Evolutionary conservation across 805 yeast species (phyloP).

Genomic region (Yarrowia sp.): DNA sequence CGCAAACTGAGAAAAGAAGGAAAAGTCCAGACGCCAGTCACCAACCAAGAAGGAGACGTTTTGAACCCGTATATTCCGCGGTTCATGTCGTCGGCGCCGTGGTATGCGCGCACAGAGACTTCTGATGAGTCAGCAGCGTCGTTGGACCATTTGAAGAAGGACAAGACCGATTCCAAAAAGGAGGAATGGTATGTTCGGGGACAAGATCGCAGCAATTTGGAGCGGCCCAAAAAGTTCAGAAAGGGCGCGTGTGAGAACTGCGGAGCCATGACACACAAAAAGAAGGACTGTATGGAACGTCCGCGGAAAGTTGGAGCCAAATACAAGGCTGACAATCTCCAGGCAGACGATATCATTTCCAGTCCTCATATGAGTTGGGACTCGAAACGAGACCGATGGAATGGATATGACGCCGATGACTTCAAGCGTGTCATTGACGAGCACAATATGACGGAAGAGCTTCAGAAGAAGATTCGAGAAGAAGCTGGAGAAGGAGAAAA

Average conservation of each 20-base stretch:
- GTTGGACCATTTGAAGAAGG: slow-evolving; percentile 35
- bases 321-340: slow-evolving; percentile 37
- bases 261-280: slow-evolving; percentile 50
- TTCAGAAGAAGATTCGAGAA: slow-evolving; percentile 27
- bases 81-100: slow-evolving; percentile 37
- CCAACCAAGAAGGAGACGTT: slow-evolving; percentile 30
- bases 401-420: slow-evolving; percentile 65
- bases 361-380: slow-evolving; percentile 50
- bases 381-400: slow-evolving; percentile 76
- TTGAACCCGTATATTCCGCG: slow-evolving; percentile 39
- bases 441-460: slow-evolving; percentile 29
- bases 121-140: slow-evolving; percentile 28
- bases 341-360: slow-evolving; percentile 34
- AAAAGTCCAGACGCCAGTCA: neutral
- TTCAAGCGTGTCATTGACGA: slow-evolving; percentile 49
- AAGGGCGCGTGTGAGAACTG: slow-evolving; percentile 55
- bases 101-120: slow-evolving; percentile 35
- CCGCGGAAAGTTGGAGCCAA: slow-evolving; percentile 46
- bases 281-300: slow-evolving; percentile 56
- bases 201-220: slow-evolving; percentile 30
- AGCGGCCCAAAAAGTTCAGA: slow-evolving; percentile 34
- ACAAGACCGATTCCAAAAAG: slow-evolving; percentile 28
- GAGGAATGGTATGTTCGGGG: slow-evolving; percentile 37
- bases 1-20: slow-evolving; percentile 2
- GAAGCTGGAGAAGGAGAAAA: slow-evolving; percentile 21